Evolutionary conservation across 768 basidiomycete species (phyloP), one percentile per base, ranked within the genome.

Genomic region (Termitomyces sp.): DNA sequence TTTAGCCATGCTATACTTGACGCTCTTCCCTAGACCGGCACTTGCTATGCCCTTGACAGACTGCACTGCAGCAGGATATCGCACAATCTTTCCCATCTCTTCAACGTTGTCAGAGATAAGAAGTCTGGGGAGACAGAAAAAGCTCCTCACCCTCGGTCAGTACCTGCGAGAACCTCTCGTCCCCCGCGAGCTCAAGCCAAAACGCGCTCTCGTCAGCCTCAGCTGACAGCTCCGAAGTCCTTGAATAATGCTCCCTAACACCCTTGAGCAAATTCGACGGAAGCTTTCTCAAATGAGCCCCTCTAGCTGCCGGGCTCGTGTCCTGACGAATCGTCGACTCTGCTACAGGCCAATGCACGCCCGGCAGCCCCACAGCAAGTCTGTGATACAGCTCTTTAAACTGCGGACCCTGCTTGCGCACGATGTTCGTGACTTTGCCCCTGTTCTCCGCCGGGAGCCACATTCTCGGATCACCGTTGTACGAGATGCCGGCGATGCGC

Each of bases 391-490:
- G 74, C 67, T 90, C 90, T 57, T 83, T 82, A 73, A 98, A 98
- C 69, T 94, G 92, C 18, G 80, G 79, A 18, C 79, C 77, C 74
- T 97, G 92, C 51, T 84, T 85, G 56, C 78, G 76, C 42, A 98
- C 95, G 64, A 99, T 98, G 71, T 98, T 98, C 47, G 76, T 75
- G n/a, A 99, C 88, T 74, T 99, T 99, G 59, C 83, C 79, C 29
- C 94, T 87, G 73, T 98, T 97, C 79, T 99, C 97, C 0, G 87
- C 94, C 1, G 94, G 94, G 5, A 95, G 82, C 47, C 90, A 63
- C 97, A 99, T 99, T 46, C 97, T 85, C 32, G 92, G 92, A 68
- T 99, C 94, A 20, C 94, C 94, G 42, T 72, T 72, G 67, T 99
- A 99, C 60, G 86, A 88, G 22, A 99, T 85, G 0, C 87, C 82